Conservation (phyloP, 1,284 basidiomycete species). For the Sanguinoderma infundibulare region DNA sequence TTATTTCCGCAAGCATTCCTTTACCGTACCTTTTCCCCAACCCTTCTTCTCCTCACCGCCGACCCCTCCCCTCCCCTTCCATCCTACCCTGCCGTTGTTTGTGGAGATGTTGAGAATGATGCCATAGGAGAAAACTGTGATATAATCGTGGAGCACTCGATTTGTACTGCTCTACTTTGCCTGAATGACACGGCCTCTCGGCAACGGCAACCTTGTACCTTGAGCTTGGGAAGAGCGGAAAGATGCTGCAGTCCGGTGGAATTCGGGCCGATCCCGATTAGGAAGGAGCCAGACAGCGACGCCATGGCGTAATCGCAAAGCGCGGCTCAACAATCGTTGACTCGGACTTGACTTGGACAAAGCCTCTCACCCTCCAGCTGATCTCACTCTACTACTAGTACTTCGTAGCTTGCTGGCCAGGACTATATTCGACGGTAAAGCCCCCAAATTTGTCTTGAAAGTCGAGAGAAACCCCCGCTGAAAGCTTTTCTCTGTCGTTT, state of each 20-base stretch:
- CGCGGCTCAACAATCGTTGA: not conserved
- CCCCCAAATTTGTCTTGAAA: not conserved
- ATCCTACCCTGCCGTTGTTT: not conserved
- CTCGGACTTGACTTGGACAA: not conserved
- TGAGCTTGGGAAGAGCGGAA: not conserved
- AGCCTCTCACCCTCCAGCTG: not conserved
- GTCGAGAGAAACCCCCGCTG: too few species aligned
- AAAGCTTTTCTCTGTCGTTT: not conserved
- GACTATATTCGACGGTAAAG: not conserved
- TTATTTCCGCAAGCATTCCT: not conserved
- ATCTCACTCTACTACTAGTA: not conserved
- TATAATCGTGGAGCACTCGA: not conserved
- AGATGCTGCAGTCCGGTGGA: not conserved
- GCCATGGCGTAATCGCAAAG: conserved; percentile 18
- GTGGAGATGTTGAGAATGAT: not conserved
- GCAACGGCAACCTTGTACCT: too few species aligned
- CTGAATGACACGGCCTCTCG: too few species aligned
- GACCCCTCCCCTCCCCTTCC: not conserved
- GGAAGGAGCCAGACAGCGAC: not conserved
- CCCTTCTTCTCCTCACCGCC: not conserved
- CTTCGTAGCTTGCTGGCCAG: not conserved
- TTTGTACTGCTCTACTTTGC: not conserved
- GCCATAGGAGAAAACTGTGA: not conserved
- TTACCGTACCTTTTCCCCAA: conserved; percentile 1
- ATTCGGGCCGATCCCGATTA: not conserved